Conservation (phyloP, 768 basidiomycete species). For the Boletellus sp. region DNA sequence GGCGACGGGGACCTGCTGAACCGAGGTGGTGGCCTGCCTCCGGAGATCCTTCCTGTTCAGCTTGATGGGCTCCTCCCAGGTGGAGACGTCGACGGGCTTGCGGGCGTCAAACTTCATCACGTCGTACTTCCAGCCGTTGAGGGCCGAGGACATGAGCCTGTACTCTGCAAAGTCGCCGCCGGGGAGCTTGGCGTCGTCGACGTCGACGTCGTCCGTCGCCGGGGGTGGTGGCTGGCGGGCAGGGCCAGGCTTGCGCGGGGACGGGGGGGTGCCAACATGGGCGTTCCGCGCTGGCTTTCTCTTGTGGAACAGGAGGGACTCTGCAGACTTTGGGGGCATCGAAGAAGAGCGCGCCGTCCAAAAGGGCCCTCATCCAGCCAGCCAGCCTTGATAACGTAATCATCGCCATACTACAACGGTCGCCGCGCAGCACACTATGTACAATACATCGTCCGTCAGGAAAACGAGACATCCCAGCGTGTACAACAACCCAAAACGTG, state of each 20-base stretch:
- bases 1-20: slow-evolving; percentile 50
- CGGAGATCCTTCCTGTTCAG: slow-evolving; percentile 83
- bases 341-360: background rate
- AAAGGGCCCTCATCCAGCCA: slow-evolving; percentile 4
- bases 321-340: slow-evolving; percentile 35
- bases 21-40: slow-evolving; percentile 39
- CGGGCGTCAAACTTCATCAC: slow-evolving; percentile 87
- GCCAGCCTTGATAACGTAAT: slow-evolving; percentile 25
- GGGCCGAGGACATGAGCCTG: slow-evolving; percentile 71
- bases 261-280: slow-evolving; percentile 17
- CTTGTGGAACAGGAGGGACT: slow-evolving; percentile 64
- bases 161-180: slow-evolving; percentile 72
- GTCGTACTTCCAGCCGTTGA: slow-evolving; percentile 89
- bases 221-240: slow-evolving; percentile 41
- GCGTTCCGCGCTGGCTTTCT: slow-evolving; percentile 43
- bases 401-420: slow-evolving; percentile 12
- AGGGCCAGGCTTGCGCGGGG: slow-evolving; percentile 36
- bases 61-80: slow-evolving; percentile 75
- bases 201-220: slow-evolving; percentile 36
- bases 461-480: slow-evolving; percentile 21
- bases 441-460: slow-evolving; percentile 27
- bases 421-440: slow-evolving; percentile 26
- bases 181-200: slow-evolving; percentile 55
- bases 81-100: slow-evolving; percentile 63
- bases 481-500: slow-evolving; percentile 8